Evolutionary conservation across 441 rosid species (phyloP), one percentile per base, ranked within the genome.

Genomic region (Gossypium gossypioides): DNA sequence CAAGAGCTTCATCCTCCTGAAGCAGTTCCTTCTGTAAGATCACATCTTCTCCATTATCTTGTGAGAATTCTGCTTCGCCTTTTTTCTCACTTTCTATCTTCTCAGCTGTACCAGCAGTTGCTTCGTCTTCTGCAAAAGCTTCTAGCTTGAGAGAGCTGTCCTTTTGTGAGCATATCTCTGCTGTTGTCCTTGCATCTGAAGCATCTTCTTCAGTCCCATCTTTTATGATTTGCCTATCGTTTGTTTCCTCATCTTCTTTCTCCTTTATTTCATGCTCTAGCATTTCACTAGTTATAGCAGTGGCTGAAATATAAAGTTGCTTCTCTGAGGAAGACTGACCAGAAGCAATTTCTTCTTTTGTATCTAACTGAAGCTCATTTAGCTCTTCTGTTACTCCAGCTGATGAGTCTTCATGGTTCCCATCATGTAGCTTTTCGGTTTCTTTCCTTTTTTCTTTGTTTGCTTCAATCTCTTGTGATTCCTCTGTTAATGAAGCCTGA

Each of bases 71-170:
- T 65, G 42, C 68, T 27, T 59, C 74, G 37, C 59, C 55, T 21
- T 0, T 50, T 0, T 77, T 76, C 50, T 77, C 76, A 29, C 74
- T 75, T 70, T 57, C 61, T 24, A 24, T 57, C 61, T 57, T 57
- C 16, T 57, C 16, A 57, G 32, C 61, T 24, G 4, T 10, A 24
- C 29, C 79, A 48, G 76, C 74, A 32, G 67, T 24, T 65, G 15
- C 59, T 50, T 79, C 67, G n/a, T 68, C 79, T 76, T 80, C 72
- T 69, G 54, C 73, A 55, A 74, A 48, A 70, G 71, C 32, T 70
- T 79, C 76, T 71, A 50, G 22, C 15, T 48, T 44, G 19, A 1
- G 29, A 44, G 48, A 13, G 48, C 74, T 71, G 29, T 66, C 68
- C 73, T 68, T 46, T 59, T 61, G 64, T 25, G 16, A 15, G 66